A percentile compares a stretch with the other conserved stretches of the same genome.
Conservation (phyloP, 2,329 filamentous ascomycete genomes). For the Pseudogymnoascus sp. region DNA sequence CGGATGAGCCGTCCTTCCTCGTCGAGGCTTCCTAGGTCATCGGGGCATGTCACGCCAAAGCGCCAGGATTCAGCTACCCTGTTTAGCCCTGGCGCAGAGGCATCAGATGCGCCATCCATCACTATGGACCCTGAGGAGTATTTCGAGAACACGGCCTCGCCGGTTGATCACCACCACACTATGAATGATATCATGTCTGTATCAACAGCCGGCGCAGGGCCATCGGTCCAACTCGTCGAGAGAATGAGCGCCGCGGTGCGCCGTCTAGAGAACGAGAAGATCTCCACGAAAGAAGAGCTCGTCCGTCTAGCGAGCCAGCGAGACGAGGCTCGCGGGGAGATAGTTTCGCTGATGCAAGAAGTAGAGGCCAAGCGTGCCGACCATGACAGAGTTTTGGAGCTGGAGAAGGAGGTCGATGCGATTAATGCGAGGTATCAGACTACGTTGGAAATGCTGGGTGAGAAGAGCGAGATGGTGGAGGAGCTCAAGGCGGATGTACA, state of each 20-base stretch:
- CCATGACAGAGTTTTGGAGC: conserved; percentile 50
- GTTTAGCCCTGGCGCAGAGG: conserved; percentile 19
- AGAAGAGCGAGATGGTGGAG: conserved; percentile 93
- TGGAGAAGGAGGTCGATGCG: conserved; percentile 62
- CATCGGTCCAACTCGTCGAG: conserved; percentile 90
- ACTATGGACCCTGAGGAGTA: conserved; percentile 35
- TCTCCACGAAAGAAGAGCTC: conserved; percentile 80
- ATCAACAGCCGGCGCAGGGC: conserved; percentile 82
- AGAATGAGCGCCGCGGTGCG: conserved; percentile 91
- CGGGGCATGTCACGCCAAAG: conserved; percentile 25
- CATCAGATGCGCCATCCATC: conserved; percentile 21
- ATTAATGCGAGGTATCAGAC: conserved; percentile 78
- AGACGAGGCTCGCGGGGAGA: conserved; percentile 84
- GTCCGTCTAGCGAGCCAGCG: conserved; percentile 72
- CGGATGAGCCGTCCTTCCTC: conserved; percentile 23
- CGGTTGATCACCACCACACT: conserved; percentile 58
- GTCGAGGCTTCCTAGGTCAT: conserved; percentile 20
- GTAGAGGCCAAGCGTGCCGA: conserved; percentile 61
- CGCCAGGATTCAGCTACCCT: conserved; percentile 27
- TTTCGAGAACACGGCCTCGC: conserved; percentile 47
- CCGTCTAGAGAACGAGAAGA: conserved; percentile 84
- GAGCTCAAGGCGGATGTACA: conserved; percentile 82
- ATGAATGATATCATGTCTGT: conserved; percentile 81
- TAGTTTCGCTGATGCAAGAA: conserved; percentile 85
- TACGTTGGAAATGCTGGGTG: conserved; percentile 86